phyloP scores from a whole-genome alignment of 805 yeast genomes.

The Candida montana region DNA sequence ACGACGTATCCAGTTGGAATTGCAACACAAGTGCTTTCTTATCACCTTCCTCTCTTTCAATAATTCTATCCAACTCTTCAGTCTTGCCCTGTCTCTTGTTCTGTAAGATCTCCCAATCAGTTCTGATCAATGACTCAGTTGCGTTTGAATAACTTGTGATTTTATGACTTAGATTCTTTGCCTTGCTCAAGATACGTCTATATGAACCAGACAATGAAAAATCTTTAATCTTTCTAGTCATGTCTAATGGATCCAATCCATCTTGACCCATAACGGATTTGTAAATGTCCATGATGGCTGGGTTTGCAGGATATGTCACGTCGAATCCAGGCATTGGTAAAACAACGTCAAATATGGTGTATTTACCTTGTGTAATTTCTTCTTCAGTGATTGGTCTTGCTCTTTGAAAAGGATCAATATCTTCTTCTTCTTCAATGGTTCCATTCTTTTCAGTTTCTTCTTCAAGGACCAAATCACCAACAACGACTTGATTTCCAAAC shows the following conservation, averaged over 20 bases:
- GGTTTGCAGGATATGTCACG: constrained; percentile 75
- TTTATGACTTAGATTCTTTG: constrained; percentile 56
- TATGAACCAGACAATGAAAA: constrained; percentile 91
- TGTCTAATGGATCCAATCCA: constrained; percentile 74
- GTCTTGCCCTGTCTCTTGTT: constrained; percentile 24
- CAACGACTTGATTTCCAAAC: constrained; percentile 65
- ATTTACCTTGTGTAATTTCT: constrained; percentile 56
- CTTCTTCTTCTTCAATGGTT: constrained; percentile 61
- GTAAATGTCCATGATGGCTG: constrained; percentile 53
- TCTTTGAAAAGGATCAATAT: constrained; percentile 50
- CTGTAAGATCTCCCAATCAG: constrained; percentile 63
- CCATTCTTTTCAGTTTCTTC: constrained; percentile 18
- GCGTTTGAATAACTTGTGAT: constrained; percentile 56
- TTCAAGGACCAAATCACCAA: constrained; percentile 72
- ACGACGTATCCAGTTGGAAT: constrained; percentile 75
- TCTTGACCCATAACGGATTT: constrained; percentile 72
- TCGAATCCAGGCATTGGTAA: constrained; percentile 97
- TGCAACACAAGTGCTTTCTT: constrained; percentile 68
- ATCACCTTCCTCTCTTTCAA: constrained; percentile 25
- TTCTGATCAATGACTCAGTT: constrained; percentile 67
- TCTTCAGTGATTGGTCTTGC: constrained; percentile 74
- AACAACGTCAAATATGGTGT: constrained; percentile 75
- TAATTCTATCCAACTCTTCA: constrained; percentile 22
- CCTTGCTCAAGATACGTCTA: constrained; percentile 65
- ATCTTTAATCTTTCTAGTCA: constrained; percentile 82